phyloP scores from a whole-genome alignment of 768 basidiomycete genomes.

The Lyophyllum semitale region DNA sequence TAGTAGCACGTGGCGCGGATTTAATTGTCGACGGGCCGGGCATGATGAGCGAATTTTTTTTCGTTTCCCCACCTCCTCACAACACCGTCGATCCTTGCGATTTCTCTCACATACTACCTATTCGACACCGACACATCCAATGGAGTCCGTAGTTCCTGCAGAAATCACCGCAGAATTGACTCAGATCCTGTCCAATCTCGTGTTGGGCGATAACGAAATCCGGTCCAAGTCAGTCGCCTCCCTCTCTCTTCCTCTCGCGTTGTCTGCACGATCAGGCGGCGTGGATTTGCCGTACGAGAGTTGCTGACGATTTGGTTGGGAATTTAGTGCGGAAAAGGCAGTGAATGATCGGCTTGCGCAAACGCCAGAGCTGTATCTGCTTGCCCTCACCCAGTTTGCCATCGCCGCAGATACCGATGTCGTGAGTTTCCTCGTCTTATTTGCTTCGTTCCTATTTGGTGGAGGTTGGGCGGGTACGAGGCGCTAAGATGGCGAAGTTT shows the following conservation, averaged over 20 bases:
- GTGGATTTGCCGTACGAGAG: neutral
- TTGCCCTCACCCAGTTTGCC: constrained; percentile 79
- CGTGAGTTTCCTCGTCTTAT: constrained; percentile 42
- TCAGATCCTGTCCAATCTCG: constrained; percentile 83
- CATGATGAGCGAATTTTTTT: constrained; percentile 3
- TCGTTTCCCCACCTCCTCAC: neutral
- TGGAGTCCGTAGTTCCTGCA: constrained; percentile 58
- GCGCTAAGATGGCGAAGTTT: too few species aligned
- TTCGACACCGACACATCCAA: constrained; percentile 16
- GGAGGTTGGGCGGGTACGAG: neutral
- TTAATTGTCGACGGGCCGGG: too few species aligned
- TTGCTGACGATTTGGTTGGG: neutral
- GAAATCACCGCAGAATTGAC: constrained; percentile 78
- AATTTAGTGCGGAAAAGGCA: constrained; percentile 68
- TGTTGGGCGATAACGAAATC: constrained; percentile 82
- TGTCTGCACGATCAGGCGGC: neutral
- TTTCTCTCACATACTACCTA: neutral
- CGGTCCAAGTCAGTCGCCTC: constrained; percentile 56
- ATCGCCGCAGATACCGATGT: constrained; percentile 78
- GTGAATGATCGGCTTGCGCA: constrained; percentile 80
- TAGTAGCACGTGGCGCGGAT: too few species aligned
- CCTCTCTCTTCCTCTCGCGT: neutral
- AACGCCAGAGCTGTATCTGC: constrained; percentile 77
- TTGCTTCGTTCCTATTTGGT: neutral
- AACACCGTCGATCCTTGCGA: neutral